Base-by-base conservation (phyloP, 1,284 basidiomycete species). In the Laetiporus sulphureus region DNA sequence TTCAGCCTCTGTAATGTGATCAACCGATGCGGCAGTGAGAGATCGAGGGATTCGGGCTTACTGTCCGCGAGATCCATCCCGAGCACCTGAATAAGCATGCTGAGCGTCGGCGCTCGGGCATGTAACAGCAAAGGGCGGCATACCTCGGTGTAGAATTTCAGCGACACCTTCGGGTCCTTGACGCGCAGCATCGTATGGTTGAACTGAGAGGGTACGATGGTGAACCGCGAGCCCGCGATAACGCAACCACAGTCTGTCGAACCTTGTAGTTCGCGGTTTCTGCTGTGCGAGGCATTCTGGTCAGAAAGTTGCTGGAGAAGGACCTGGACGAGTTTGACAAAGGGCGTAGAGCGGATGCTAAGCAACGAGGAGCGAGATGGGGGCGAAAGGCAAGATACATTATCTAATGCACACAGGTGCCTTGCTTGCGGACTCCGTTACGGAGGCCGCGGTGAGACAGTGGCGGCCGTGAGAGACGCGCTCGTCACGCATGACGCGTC, bases 31-130 rank as follows among this genome's bases (percentile, higher is more conserved):
- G 10, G 7, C 15, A 10, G 10, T 16, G 7, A 16, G 32, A 33
- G 8, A 16, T 7, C 25, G 1, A 3, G 25, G n/a, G 34, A n/a
- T n/a, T n/a, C n/a, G n/a, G n/a, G n/a, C n/a, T n/a, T n/a, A n/a
- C n/a, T n/a, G n/a, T n/a, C n/a, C n/a, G n/a, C n/a, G n/a, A 90
- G 68, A 33, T 91, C 82, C 91, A 96, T 94, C 47, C 93, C 92
- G 29, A 96, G 71, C 37, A 80, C 62, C 72, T 83, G 34, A 31
- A 23, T n/a, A 25, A n/a, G n/a, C n/a, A n/a, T n/a, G n/a, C n/a
- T n/a, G n/a, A n/a, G n/a, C n/a, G 19, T 29, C 29, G 38, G 13
- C 15, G 3, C 12, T 15, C 27, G 25, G 19, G 23, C 24, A 20
- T 27, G 13, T 27, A 13, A 16, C 4, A 8, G 7, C 8, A 13